Percentiles rank a stretch among this genome's conserved stretches.
These are phyloP conservation scores for Limonium bicolor DNA, from an alignment of 148 eudicot genomes.

Conservation along the genomic window DNA sequence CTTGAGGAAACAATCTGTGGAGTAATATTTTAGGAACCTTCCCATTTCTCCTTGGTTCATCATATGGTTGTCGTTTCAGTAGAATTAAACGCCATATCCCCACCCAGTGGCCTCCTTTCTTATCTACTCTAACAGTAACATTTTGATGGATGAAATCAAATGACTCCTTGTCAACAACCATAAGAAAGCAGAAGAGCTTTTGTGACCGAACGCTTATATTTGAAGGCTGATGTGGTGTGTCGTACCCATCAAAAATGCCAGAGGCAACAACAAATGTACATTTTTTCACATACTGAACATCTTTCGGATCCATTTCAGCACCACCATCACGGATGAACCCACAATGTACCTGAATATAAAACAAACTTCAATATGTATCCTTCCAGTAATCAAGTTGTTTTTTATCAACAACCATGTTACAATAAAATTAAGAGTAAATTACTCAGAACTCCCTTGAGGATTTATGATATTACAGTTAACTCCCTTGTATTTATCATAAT, in stretches of 20 bases:
- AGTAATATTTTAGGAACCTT: slow-evolving; percentile 89
- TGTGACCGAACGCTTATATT: slow-evolving; percentile 60
- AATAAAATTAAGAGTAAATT: too few relatives aligned
- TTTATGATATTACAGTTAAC: too few relatives aligned
- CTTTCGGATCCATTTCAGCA: slow-evolving; percentile 71
- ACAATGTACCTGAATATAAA: slow-evolving; percentile 84
- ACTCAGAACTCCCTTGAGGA: too few relatives aligned
- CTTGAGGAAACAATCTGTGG: slow-evolving; percentile 82
- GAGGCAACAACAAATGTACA: slow-evolving; percentile 92
- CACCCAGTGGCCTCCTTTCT: slow-evolving; percentile 78
- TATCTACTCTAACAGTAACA: slow-evolving; percentile 58
- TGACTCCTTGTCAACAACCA: slow-evolving; percentile 91
- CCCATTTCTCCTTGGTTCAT: slow-evolving; percentile 93
- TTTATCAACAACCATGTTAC: too few relatives aligned
- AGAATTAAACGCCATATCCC: slow-evolving; percentile 92
- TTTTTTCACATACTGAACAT: slow-evolving; percentile 60
- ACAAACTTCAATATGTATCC: background rate
- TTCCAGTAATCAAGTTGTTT: background rate
- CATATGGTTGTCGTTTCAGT: slow-evolving; percentile 78
- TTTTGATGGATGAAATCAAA: slow-evolving; percentile 59
- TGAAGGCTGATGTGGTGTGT: slow-evolving; percentile 89
- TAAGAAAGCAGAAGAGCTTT: slow-evolving; percentile 81
- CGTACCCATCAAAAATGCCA: slow-evolving; percentile 96
- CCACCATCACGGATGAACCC: slow-evolving; percentile 84
- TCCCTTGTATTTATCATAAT: too few relatives aligned